These are phyloP conservation scores for Chlamydomonas reinhardtii DNA, from an alignment of 163 green algal genomes.

Conservation along the genomic window DNA sequence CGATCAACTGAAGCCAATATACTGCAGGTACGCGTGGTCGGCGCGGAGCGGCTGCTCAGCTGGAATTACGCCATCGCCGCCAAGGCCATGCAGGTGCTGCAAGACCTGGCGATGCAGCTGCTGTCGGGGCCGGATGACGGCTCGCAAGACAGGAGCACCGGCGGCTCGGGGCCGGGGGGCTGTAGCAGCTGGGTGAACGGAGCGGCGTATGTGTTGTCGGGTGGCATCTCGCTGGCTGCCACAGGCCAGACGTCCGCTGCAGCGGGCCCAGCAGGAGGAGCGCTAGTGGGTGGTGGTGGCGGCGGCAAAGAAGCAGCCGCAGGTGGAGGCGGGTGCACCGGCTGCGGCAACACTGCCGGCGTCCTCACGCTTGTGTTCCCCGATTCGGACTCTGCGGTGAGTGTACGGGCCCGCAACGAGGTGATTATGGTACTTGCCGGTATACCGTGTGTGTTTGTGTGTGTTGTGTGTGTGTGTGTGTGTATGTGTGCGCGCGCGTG, in stretches of 20 bases:
- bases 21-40: slow-evolving; percentile 18
- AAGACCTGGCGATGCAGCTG: not conserved
- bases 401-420: not conserved
- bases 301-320: not conserved
- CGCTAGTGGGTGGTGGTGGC: not conserved
- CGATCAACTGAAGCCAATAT: too few species aligned
- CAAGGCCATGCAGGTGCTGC: not conserved
- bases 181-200: too few species aligned
- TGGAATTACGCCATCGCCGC: not conserved
- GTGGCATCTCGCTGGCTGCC: not conserved
- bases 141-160: too few species aligned
- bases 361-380: not conserved
- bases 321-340: not conserved
- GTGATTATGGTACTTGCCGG: too few species aligned
- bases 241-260: not conserved
- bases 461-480: too few species aligned
- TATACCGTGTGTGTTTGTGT: too few species aligned
- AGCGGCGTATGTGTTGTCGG: not conserved
- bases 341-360: not conserved
- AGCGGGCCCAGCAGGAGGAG: not conserved
- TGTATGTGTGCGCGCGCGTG: too few species aligned
- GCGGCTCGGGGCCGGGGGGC: too few species aligned
- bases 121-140: not conserved
- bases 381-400: not conserved
- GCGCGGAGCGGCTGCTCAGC: not conserved